These are phyloP conservation scores for Gnaphalium uliginosum DNA, from an alignment of 129 eudicot genomes.

Conservation along the genomic window DNA sequence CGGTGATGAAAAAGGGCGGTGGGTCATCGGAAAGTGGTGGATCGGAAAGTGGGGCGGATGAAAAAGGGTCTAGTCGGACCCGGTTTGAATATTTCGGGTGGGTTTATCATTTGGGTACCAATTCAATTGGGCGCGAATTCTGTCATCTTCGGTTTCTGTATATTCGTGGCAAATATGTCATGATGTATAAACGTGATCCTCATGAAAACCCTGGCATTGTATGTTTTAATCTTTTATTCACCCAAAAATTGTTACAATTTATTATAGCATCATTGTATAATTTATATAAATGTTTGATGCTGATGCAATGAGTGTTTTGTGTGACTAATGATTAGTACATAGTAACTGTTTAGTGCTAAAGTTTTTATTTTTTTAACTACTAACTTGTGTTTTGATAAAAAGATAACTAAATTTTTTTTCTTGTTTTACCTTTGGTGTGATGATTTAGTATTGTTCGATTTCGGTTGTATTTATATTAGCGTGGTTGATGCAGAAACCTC, in stretches of 20 bases:
- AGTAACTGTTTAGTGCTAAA: background rate
- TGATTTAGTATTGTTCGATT: slow-evolving; percentile 11
- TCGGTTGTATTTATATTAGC: slow-evolving; percentile 8
- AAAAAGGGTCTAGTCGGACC: slow-evolving; percentile 35
- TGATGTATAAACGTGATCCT: slow-evolving; percentile 96
- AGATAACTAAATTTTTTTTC: background rate
- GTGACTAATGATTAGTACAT: slow-evolving; percentile 3
- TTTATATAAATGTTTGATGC: background rate
- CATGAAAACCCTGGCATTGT: slow-evolving; percentile 75
- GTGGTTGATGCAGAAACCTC: slow-evolving; percentile 73
- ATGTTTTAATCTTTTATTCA: slow-evolving; percentile 31
- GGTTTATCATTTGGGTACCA: slow-evolving; percentile 87
- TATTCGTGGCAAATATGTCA: slow-evolving; percentile 69
- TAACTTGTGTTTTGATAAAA: background rate
- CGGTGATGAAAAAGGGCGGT: slow-evolving; percentile 32
- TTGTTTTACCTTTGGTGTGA: background rate
- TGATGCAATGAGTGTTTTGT: background rate
- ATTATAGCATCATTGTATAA: background rate
- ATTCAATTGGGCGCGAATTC: slow-evolving; percentile 78
- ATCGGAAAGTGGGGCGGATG: slow-evolving; percentile 57
- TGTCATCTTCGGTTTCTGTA: slow-evolving; percentile 74
- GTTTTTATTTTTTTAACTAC: background rate
- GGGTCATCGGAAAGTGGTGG: slow-evolving; percentile 58
- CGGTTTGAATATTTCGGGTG: slow-evolving; percentile 73
- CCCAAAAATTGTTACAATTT: background rate